Conservation (phyloP, 2,329 filamentous ascomycete species). For the Aspergillus sp. region DNA sequence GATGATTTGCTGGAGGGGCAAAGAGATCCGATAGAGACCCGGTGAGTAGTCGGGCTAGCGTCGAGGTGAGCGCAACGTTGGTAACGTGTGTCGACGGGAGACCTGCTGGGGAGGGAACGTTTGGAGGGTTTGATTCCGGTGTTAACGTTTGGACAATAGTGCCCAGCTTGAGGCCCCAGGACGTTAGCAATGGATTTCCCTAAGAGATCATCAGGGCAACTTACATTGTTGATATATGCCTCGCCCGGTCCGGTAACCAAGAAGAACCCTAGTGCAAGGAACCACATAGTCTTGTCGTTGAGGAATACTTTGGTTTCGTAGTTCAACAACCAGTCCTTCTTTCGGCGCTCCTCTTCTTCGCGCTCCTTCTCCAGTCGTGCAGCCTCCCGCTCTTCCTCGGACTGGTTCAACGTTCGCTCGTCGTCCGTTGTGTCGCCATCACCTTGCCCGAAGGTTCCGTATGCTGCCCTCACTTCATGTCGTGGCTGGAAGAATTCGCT, state of each 20-base stretch:
- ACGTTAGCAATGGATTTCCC: neutral
- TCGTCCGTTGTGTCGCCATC: conserved; percentile 38
- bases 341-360: conserved; percentile 59
- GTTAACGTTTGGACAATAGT: conserved; percentile 88
- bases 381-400: conserved; percentile 32
- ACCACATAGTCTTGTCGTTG: conserved; percentile 92
- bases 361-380: conserved; percentile 41
- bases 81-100: conserved; percentile 81
- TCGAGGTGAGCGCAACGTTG: conserved; percentile 86
- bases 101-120: conserved; percentile 54
- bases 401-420: conserved; percentile 28
- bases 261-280: conserved; percentile 85
- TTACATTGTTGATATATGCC: conserved; percentile 88
- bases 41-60: conserved; percentile 82
- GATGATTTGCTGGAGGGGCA: conserved; percentile 65
- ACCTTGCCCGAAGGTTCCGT: conserved; percentile 45
- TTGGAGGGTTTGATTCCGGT: conserved; percentile 55
- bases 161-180: conserved; percentile 56
- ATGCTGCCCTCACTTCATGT: conserved; percentile 43
- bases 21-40: conserved; percentile 86
- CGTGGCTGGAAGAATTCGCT: conserved; percentile 68
- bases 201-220: conserved; percentile 3
- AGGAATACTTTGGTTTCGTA: conserved; percentile 85
- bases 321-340: conserved; percentile 89
- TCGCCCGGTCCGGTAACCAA: conserved; percentile 94